phyloP scores from a whole-genome alignment of 2,329 filamentous ascomycete species.

The Dactylellina haptotyla region DNA sequence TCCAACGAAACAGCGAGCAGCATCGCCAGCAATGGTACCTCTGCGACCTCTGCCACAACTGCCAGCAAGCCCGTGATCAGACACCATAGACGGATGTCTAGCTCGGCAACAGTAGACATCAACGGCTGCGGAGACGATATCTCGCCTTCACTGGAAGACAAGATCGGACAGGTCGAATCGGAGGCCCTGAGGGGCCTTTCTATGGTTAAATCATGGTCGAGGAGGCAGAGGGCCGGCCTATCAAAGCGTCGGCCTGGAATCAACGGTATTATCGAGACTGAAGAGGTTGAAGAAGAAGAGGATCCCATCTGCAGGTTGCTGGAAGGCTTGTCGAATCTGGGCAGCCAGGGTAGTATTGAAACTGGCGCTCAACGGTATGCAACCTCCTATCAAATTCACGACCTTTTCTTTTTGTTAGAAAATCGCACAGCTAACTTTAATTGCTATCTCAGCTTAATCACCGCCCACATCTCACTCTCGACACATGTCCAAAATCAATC shows the following conservation, averaged over 20 bases:
- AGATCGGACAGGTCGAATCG: constrained; percentile 76
- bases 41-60: constrained; percentile 36
- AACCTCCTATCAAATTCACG: too few species aligned
- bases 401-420: constrained; percentile 1
- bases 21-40: constrained; percentile 48
- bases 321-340: constrained; percentile 75
- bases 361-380: constrained; percentile 75
- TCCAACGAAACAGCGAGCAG: constrained; percentile 51
- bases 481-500: constrained; percentile 80
- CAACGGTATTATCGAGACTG: constrained; percentile 73
- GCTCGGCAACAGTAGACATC: constrained; percentile 44
- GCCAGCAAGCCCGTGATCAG: constrained; percentile 42
- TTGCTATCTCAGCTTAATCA: constrained; percentile 71
- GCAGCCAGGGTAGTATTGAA: constrained; percentile 77
- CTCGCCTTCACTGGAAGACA: constrained; percentile 72
- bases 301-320: constrained; percentile 74
- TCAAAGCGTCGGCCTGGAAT: constrained; percentile 70
- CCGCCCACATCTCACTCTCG: constrained; percentile 77
- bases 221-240: constrained; percentile 43
- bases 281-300: constrained; percentile 44
- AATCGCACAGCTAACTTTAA: constrained; percentile 43
- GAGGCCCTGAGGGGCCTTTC: constrained; percentile 51
- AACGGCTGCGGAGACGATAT: constrained; percentile 63
- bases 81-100: constrained; percentile 48
- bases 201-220: constrained; percentile 52